These are phyloP conservation scores for Aspergillus sojae DNA, from an alignment of 2,329 filamentous ascomycete species.

Conservation along the genomic window DNA sequence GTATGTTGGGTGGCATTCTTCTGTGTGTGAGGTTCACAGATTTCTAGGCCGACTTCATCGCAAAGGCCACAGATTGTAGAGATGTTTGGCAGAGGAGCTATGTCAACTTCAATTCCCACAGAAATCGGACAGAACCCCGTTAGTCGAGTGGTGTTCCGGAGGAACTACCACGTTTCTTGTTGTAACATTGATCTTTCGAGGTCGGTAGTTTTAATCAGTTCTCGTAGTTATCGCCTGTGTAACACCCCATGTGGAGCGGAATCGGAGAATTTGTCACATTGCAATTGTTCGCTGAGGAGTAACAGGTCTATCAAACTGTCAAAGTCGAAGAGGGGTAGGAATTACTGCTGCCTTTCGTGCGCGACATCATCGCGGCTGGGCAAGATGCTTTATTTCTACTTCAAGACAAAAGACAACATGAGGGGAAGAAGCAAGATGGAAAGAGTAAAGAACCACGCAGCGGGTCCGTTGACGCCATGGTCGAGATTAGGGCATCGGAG, in stretches of 20 bases:
- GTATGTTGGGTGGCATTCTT: too few species aligned
- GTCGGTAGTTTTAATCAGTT: neutral
- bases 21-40: neutral
- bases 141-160: neutral
- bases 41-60: slow-evolving; percentile 23
- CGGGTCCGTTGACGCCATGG: neutral
- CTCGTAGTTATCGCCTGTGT: neutral
- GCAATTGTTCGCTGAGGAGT: neutral
- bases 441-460: slow-evolving; percentile 2
- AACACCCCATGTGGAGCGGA: neutral
- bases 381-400: neutral
- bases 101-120: slow-evolving; percentile 25
- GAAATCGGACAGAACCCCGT: neutral
- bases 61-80: slow-evolving; percentile 13
- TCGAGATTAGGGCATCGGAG: neutral
- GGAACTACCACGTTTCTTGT: slow-evolving; percentile 6
- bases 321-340: neutral
- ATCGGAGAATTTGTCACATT: neutral
- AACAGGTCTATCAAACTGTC: neutral
- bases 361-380: neutral
- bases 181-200: slow-evolving; percentile 26
- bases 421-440: neutral
- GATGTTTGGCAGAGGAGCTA: slow-evolving; percentile 15
- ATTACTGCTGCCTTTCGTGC: too few species aligned
- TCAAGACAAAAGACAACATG: neutral